Evolutionary conservation across 768 basidiomycete species (phyloP), one percentile per base, ranked within the genome.

Genomic region (Auricularia heimuer): DNA sequence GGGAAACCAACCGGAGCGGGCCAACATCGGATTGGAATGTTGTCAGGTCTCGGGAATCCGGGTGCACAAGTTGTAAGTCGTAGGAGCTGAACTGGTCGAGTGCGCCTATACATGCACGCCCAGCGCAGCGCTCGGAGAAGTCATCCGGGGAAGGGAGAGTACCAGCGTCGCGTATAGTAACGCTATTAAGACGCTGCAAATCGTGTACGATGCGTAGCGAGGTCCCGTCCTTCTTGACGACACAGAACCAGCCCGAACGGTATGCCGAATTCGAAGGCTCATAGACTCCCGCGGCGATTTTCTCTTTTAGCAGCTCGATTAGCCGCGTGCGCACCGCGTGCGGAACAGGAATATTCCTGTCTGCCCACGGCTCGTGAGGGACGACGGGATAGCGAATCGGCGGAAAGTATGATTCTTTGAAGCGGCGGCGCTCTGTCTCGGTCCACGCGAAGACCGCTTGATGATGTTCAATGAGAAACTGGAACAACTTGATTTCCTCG

Each of bases 21-120:
- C 78, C 77, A 4, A 77, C 70, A 0, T 76, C 77, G 0, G 74
- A 76, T 63, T 76, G 73, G 67, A 81, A 82, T 0, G 76, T 78
- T 0, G 79, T 82, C 4, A 78, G 67, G 42, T 81, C 76, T 3
- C 72, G 61, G 0, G 74, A 80, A 2, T 67, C 65, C n/a, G 68
- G 68, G 11, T 71, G 67, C 0, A 79, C 65, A 0, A 66, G 61
- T 16, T 74, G 64, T 34, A 77, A 72, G n/a, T n/a, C n/a, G n/a
- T n/a, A n/a, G n/a, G 76, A 77, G 0, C 76, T 65, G 39, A 64
- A 72, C 11, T 72, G 62, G 54, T 73, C 71, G 21, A 71, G 47
- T 21, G 39, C 39, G 29, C 63, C 54, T 54, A 69, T 69, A 39
- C 76, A 76, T 1, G 70, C 65, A 0, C 71, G 68, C 35, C 77